A percentile compares a stretch with the other conserved stretches of the same genome.
Evolutionary conservation across 305 asterid genomes (phyloP).

Genomic region (Fraxinus sp.): DNA sequence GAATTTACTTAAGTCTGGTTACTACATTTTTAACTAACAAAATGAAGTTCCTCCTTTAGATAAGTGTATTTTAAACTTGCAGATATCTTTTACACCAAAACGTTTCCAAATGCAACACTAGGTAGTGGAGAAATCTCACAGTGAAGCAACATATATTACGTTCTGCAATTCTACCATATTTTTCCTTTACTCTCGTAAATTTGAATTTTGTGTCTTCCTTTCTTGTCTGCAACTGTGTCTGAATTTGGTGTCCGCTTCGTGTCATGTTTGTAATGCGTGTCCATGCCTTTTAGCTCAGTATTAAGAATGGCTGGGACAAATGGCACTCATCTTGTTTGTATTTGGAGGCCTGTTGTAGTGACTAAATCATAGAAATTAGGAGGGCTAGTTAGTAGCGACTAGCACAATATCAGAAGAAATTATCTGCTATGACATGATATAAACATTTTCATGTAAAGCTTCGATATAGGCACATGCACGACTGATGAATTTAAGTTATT

Average conservation of each 20-base stretch:
- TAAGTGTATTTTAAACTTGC: neutral
- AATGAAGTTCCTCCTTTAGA: neutral
- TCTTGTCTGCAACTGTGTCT: neutral
- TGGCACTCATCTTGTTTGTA: neutral
- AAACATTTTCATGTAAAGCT: neutral
- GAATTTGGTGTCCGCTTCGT: neutral
- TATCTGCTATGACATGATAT: neutral
- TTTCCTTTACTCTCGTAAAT: neutral
- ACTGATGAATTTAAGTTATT: neutral
- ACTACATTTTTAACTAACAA: neutral
- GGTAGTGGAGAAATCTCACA: neutral
- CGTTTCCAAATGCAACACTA: conserved; percentile 3
- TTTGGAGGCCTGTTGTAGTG: neutral
- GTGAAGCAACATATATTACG: neutral
- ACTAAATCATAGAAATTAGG: neutral
- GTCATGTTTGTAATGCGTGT: neutral
- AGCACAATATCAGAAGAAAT: neutral
- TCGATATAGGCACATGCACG: neutral
- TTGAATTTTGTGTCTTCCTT: neutral
- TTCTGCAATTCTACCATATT: neutral
- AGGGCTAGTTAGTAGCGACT: neutral
- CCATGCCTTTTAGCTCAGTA: neutral
- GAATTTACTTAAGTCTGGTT: neutral
- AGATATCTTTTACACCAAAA: neutral
- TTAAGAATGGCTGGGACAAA: neutral